phyloP scores from a whole-genome alignment of 805 yeast genomes.

The Yarrowia sp. region DNA sequence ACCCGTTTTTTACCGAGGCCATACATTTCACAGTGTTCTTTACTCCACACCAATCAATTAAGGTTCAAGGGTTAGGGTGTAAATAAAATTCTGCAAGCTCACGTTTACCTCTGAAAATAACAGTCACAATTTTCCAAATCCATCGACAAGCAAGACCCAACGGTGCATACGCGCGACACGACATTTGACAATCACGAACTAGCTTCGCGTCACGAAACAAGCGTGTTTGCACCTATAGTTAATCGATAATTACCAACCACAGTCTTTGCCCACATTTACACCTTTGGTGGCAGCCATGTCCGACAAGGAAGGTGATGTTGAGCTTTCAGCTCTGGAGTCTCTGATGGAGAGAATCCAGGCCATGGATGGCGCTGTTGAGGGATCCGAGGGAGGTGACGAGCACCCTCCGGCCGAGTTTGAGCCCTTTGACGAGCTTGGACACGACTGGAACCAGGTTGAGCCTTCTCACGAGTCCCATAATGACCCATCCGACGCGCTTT shows the following conservation, averaged over 20 bases:
- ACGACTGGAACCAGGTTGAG: constrained; percentile 2
- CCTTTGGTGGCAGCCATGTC: constrained; percentile 14
- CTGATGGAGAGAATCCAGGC: constrained; percentile 20
- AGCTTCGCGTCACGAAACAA: constrained; percentile 25
- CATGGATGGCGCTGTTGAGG: constrained; percentile 7
- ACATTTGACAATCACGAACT: constrained; percentile 20
- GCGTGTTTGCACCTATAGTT: constrained; percentile 24
- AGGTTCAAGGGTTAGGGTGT: constrained; percentile 4
- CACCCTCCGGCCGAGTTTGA: constrained; percentile 8
- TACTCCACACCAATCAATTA: not conserved
- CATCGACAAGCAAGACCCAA: constrained; percentile 19
- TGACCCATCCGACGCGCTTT: not conserved
- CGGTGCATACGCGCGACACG: constrained; percentile 28
- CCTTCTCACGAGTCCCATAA: constrained; percentile 1
- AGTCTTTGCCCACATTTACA: constrained; percentile 1
- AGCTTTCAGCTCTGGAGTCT: constrained; percentile 20
- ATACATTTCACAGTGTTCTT: too few relatives aligned
- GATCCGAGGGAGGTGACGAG: not conserved
- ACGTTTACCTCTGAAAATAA: constrained; percentile 16
- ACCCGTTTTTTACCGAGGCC: too few relatives aligned
- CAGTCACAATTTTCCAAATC: constrained; percentile 26
- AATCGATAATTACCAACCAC: constrained; percentile 7
- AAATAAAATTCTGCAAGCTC: constrained; percentile 2
- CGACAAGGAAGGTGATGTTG: constrained; percentile 24
- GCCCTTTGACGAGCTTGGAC: constrained; percentile 21